Percentiles rank a stretch among this genome's conserved stretches.
Conservation (phyloP, 2,329 filamentous ascomycete genomes). For the Metarhizium guizhouense region DNA sequence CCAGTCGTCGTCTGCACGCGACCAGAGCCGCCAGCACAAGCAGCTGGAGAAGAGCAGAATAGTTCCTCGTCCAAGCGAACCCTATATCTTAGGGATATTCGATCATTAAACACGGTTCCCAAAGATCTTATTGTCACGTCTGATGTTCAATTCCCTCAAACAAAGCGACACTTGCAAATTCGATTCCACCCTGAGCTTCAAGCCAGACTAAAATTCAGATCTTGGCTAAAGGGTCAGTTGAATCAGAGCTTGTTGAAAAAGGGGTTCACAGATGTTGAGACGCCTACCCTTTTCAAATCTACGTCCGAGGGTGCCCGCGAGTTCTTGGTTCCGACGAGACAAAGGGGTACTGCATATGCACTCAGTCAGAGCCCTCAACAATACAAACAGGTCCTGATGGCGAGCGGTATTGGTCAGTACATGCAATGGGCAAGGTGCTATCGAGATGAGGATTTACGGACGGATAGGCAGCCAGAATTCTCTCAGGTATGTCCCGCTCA, state of each 20-base stretch:
- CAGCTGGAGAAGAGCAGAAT: constrained; percentile 12
- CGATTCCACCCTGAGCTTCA: constrained; percentile 62
- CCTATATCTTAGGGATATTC: constrained; percentile 51
- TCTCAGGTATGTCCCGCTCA: constrained; percentile 55
- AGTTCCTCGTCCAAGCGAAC: constrained; percentile 37
- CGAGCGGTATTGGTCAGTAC: constrained; percentile 72
- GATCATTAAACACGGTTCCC: constrained; percentile 24
- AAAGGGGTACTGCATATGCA: constrained; percentile 71
- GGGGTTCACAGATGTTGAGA: constrained; percentile 75
- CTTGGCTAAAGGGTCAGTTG: constrained; percentile 42
- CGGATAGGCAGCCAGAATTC: constrained; percentile 93
- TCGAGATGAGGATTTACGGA: constrained; percentile 84
- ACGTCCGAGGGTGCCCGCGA: constrained; percentile 93
- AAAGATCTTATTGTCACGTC: constrained; percentile 68
- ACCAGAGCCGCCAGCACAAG: constrained; percentile 15
- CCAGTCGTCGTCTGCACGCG: constrained; percentile 41
- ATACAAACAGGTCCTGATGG: constrained; percentile 98
- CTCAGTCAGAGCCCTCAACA: constrained; percentile 95
- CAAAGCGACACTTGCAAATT: constrained; percentile 75
- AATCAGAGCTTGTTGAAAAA: constrained; percentile 45
- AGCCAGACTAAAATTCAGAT: constrained; percentile 62
- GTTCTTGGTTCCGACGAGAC: constrained; percentile 83
- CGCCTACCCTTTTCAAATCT: constrained; percentile 91
- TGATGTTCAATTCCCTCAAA: constrained; percentile 63
- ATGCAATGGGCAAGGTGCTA: constrained; percentile 94